Conservation (phyloP, 2,329 filamentous ascomycete species). For the Tolypocladium inflatum region DNA sequence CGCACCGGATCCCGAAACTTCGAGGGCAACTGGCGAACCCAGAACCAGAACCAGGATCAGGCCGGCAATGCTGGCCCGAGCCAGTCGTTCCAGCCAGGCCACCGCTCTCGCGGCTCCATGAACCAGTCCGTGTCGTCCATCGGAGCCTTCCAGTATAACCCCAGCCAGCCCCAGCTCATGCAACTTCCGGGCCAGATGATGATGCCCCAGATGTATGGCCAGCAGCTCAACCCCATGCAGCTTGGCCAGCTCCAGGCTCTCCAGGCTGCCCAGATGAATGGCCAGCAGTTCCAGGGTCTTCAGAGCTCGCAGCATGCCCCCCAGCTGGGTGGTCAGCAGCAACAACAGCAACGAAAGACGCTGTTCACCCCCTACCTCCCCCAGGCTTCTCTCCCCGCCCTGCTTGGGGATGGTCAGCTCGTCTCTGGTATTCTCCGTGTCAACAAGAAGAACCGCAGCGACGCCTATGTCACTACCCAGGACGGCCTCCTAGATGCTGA, state of each 20-base stretch:
- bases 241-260: constrained; percentile 85
- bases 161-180: constrained; percentile 76
- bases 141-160: constrained; percentile 76
- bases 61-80: constrained; percentile 39
- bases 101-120: constrained; percentile 76
- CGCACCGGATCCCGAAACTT: constrained; percentile 87
- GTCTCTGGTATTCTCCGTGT: constrained; percentile 94
- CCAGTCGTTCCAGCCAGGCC: constrained; percentile 81
- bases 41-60: constrained; percentile 53
- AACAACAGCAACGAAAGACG: constrained; percentile 92
- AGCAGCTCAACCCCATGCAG: constrained; percentile 81
- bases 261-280: constrained; percentile 77
- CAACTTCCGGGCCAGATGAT: constrained; percentile 82
- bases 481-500: constrained; percentile 86
- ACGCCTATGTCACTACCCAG: constrained; percentile 91
- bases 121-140: constrained; percentile 78
- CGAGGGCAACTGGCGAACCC: constrained; percentile 95
- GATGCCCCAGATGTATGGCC: constrained; percentile 77
- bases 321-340: constrained; percentile 54
- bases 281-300: constrained; percentile 61
- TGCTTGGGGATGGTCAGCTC: constrained; percentile 84
- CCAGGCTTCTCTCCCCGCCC: constrained; percentile 83
- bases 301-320: constrained; percentile 65
- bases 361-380: constrained; percentile 96
- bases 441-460: constrained; percentile 99